Evolutionary conservation across 129 eudicot species (phyloP), one percentile per base, ranked within the genome.

Genomic region (Cynara cardunculus): DNA sequence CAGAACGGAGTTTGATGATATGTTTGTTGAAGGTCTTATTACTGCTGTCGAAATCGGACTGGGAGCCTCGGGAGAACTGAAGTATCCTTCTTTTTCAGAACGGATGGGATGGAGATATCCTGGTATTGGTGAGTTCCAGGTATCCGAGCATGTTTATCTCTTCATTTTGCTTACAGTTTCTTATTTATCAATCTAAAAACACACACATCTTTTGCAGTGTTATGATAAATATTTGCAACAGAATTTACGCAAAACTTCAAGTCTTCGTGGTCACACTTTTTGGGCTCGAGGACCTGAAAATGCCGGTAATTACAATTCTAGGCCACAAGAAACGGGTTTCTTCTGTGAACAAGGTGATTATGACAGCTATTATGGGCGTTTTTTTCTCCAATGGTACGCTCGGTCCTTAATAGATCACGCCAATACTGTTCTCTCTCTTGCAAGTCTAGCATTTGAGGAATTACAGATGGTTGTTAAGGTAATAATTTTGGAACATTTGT

Each of bases 111-210:
- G 91, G 91, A 85, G 73, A 37, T 87, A 87, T 75, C 88, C 87
- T 56, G 91, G 88, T 79, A 85, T 87, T 76, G 91, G 91, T 87
- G 91, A 87, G 86, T 87, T 87, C 34, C 88, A 87, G 91, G 91
- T 87, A 85, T 72, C 72, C 78, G 37, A 34, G 44, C 28, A 4
- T 72, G 14, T 72, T 72, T 34, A 14, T 72, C 49, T 34, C 59
- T 37, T 10, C 76, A 72, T 19, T 72, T 14, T 72, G 5, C 31
- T 56, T 18, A 56, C 24, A 10, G 65, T n/a, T 56, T 56, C 22
- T 56, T 56, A 56, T 56, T 19, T 34, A 59, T 39, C 12, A 0
- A 72, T 80, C 41, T 73, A 62, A 72, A 6, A 69, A 46, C 9
- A 16, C 26, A 26, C 31, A 3, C 25, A 0, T 73, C 8, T 72